phyloP scores from a whole-genome alignment of 176 grass and related monocot species.

The Carex myosuroides region DNA sequence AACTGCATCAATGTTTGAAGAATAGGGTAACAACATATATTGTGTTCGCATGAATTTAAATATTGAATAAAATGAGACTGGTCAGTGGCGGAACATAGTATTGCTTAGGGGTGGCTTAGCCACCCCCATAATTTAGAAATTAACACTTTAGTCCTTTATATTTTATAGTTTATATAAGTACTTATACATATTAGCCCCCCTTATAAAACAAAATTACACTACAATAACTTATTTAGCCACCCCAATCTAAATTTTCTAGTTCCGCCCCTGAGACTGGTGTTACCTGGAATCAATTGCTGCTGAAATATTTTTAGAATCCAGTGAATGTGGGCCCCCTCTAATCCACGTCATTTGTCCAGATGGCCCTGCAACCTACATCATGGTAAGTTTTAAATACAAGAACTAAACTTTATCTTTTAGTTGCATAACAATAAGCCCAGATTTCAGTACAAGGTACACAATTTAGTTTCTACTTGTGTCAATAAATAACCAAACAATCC shows the following conservation, averaged over 20 bases:
- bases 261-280: neutral
- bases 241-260: too few relatives aligned
- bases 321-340: constrained; percentile 44
- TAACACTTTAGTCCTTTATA: too few relatives aligned
- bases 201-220: too few relatives aligned
- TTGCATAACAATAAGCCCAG: neutral
- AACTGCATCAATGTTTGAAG: constrained; percentile 15
- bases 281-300: constrained; percentile 67
- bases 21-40: neutral
- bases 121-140: too few relatives aligned
- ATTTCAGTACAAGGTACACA: neutral
- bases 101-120: too few relatives aligned
- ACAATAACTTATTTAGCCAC: too few relatives aligned
- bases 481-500: neutral
- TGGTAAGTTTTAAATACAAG: neutral
- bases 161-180: too few relatives aligned
- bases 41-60: neutral
- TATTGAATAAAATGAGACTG: neutral
- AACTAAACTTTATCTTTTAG: neutral
- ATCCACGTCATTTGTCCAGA: constrained; percentile 95
- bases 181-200: too few relatives aligned
- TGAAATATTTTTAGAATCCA: constrained; percentile 56
- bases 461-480: neutral
- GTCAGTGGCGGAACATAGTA: too few relatives aligned
- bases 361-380: constrained; percentile 64